Conservation (phyloP, 1,284 basidiomycete species). For the Phenoliferia sp. region DNA sequence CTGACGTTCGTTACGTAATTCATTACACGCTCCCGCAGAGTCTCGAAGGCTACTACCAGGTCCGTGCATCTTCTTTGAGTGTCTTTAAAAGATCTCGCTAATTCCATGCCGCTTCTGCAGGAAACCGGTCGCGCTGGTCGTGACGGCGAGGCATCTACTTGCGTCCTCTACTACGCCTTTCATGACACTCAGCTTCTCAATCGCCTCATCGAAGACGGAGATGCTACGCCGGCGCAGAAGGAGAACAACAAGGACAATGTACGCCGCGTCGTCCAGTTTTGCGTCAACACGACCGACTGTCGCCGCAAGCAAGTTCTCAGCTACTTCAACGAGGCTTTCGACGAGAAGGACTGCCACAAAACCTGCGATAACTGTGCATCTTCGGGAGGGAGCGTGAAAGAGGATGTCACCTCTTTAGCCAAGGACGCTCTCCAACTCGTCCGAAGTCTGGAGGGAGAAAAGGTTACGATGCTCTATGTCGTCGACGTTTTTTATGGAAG, state of each 20-base stretch:
- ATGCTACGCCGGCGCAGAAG: slow-evolving; percentile 51
- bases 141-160: slow-evolving; percentile 62
- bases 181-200: slow-evolving; percentile 52
- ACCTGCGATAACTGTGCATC: slow-evolving; percentile 70
- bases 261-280: slow-evolving; percentile 64
- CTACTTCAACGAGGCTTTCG: slow-evolving; percentile 63
- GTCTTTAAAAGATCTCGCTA: too few relatives aligned
- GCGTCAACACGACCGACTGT: slow-evolving; percentile 76
- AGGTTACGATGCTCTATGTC: slow-evolving; percentile 47
- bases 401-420: slow-evolving; percentile 54
- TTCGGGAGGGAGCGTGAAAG: slow-evolving; percentile 44
- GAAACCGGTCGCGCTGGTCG: slow-evolving; percentile 80
- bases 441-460: slow-evolving; percentile 43
- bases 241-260: slow-evolving; percentile 57
- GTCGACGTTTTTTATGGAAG: slow-evolving; percentile 61
- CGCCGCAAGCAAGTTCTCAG: slow-evolving; percentile 76
- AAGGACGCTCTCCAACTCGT: slow-evolving; percentile 45
- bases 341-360: slow-evolving; percentile 53
- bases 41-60: slow-evolving; percentile 53
- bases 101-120: slow-evolving; percentile 49
- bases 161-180: slow-evolving; percentile 59
- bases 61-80: slow-evolving; percentile 1
- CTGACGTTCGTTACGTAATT: slow-evolving; percentile 72
- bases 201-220: slow-evolving; percentile 54
- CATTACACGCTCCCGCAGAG: slow-evolving; percentile 66